Percentiles rank a stretch among this genome's conserved stretches.
phyloP scores from a whole-genome alignment of 1,284 basidiomycete genomes.

The Cryptococcus neoformans region DNA sequence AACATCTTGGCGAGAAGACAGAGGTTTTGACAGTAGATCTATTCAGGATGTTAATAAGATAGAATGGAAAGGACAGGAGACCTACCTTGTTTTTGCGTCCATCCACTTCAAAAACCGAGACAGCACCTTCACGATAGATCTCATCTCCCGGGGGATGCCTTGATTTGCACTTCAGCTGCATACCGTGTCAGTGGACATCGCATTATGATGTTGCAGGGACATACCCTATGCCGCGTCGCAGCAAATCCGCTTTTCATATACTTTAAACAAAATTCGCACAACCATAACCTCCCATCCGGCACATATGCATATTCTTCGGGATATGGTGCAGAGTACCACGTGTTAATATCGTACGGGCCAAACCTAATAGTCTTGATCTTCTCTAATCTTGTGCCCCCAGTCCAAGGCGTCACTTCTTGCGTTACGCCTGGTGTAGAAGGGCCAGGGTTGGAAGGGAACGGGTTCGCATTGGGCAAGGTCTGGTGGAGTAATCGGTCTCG shows the following conservation, averaged over 20 bases:
- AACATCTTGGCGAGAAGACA: conserved; percentile 99
- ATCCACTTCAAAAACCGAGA: conserved; percentile 97
- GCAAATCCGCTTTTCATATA: conserved; percentile 97
- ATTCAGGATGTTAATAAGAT: not conserved
- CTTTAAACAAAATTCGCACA: conserved; percentile 97
- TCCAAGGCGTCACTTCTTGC: not conserved
- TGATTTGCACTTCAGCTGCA: conserved; percentile 87
- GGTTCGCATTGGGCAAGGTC: conserved; percentile 11
- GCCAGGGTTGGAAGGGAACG: conserved; percentile 10
- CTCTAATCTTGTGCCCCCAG: conserved; percentile 10
- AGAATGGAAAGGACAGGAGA: not conserved
- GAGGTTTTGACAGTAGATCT: conserved; percentile 99
- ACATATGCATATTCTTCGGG: conserved; percentile 96
- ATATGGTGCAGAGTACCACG: conserved; percentile 99
- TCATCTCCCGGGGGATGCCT: conserved; percentile 97
- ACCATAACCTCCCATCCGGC: conserved; percentile 89
- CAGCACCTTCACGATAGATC: conserved; percentile 84
- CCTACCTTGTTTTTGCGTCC: conserved; percentile 91
- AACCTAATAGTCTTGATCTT: conserved; percentile 84
- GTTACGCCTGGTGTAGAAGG: not conserved
- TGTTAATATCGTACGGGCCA: conserved; percentile 92
- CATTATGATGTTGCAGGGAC: conserved; percentile 29
- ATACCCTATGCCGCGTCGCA: conserved; percentile 77
- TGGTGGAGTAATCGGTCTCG: conserved; percentile 41
- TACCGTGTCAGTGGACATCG: conserved; percentile 2